phyloP scores from a whole-genome alignment of 345 rosid genomes.

The Adansonia digitata region DNA sequence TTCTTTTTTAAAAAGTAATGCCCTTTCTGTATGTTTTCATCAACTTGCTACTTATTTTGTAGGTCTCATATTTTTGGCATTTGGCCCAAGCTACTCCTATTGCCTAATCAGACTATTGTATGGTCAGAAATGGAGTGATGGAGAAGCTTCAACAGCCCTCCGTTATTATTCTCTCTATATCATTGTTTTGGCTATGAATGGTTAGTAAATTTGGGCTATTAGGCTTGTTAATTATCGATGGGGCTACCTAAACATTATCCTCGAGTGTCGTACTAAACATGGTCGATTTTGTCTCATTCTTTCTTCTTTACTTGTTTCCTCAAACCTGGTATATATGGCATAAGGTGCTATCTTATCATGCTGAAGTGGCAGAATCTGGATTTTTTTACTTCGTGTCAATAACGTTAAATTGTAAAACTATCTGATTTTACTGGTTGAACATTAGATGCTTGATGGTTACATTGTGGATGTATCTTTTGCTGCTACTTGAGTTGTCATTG shows the following conservation, averaged over 20 bases:
- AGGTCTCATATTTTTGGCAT: slow-evolving; percentile 84
- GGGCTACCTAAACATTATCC: neutral
- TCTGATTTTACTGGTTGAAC: neutral
- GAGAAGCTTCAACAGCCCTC: slow-evolving; percentile 81
- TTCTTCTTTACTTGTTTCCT: neutral
- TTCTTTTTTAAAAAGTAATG: neutral
- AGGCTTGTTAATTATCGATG: neutral
- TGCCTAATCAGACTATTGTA: slow-evolving; percentile 80
- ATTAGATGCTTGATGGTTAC: neutral
- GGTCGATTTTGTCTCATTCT: neutral
- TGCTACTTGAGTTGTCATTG: neutral
- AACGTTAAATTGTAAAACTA: neutral
- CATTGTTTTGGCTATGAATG: slow-evolving; percentile 74
- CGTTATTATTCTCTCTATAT: slow-evolving; percentile 79
- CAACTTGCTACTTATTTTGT: slow-evolving; percentile 15
- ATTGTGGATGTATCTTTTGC: neutral
- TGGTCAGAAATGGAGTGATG: slow-evolving; percentile 95
- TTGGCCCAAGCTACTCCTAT: slow-evolving; percentile 97
- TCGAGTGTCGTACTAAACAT: neutral
- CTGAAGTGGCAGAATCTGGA: neutral
- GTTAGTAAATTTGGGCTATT: slow-evolving; percentile 34
- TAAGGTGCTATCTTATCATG: neutral
- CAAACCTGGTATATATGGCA: neutral
- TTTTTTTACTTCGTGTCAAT: neutral
- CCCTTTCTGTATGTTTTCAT: slow-evolving; percentile 8